phyloP scores from a whole-genome alignment of 2,329 filamentous ascomycete species.

The Dactylellina haptotyla region DNA sequence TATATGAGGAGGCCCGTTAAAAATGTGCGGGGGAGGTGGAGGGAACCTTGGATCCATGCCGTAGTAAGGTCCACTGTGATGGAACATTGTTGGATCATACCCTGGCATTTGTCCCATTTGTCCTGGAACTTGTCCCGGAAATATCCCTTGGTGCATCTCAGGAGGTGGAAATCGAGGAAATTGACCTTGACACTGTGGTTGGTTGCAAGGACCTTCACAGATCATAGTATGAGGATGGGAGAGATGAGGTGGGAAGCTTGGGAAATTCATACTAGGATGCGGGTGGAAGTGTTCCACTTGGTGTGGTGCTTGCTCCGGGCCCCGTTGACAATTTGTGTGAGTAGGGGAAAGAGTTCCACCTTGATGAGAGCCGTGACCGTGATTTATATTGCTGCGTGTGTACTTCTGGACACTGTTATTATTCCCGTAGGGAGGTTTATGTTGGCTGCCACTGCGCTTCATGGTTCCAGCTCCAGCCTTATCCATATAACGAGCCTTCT shows the following conservation, averaged over 20 bases:
- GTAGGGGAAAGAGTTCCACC: neutral
- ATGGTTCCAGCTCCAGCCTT: neutral
- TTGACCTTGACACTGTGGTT: conserved; percentile 27
- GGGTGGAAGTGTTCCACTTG: conserved; percentile 21
- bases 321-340: conserved; percentile 11
- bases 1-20: conserved; percentile 18
- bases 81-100: conserved; percentile 44
- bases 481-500: conserved; percentile 14
- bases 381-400: conserved; percentile 7
- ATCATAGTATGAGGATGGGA: conserved; percentile 34
- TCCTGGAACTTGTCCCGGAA: conserved; percentile 27
- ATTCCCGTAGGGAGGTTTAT: conserved; percentile 18
- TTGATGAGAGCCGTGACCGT: conserved; percentile 6
- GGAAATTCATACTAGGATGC: conserved; percentile 3
- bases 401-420: conserved; percentile 4
- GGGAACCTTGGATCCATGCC: conserved; percentile 10
- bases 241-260: conserved; percentile 5
- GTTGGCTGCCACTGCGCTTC: conserved; percentile 2
- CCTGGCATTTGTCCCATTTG: conserved; percentile 24
- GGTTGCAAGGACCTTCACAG: conserved; percentile 39
- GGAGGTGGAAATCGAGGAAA: conserved; percentile 13
- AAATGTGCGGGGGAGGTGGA: conserved; percentile 18
- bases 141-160: conserved; percentile 26
- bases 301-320: neutral
- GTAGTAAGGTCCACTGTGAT: conserved; percentile 14